Evolutionary conservation across 2,329 filamentous ascomycete genomes (phyloP).

Genomic region (Catunica adiposa): DNA sequence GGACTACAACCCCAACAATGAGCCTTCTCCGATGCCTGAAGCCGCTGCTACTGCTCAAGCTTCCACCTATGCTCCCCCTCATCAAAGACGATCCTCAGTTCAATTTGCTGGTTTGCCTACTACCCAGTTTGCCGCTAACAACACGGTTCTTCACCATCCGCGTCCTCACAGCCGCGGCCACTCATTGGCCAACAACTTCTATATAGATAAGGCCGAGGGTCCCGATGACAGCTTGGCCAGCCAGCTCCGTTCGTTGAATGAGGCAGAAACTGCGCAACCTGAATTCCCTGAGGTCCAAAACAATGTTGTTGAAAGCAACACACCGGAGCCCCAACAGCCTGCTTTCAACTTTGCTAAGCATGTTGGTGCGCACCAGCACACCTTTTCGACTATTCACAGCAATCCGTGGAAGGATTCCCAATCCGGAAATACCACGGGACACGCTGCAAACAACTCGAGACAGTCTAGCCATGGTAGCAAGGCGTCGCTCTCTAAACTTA

Average conservation of each 20-base stretch:
- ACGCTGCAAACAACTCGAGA: not conserved
- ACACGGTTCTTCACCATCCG: conserved; percentile 49
- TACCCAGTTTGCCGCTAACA: conserved; percentile 31
- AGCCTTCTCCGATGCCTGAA: conserved; percentile 20
- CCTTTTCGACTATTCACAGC: conserved; percentile 35
- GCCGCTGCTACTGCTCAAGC: conserved; percentile 12
- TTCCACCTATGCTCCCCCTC: conserved; percentile 19
- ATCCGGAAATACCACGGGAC: conserved; percentile 21
- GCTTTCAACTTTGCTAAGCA: conserved; percentile 31
- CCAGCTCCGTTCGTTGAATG: conserved; percentile 26
- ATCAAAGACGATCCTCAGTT: conserved; percentile 29
- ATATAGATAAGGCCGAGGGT: conserved; percentile 31
- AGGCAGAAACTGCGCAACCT: conserved; percentile 24
- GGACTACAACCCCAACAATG: conserved; percentile 52
- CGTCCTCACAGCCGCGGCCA: conserved; percentile 59
- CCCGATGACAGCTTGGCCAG: conserved; percentile 24
- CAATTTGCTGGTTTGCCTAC: conserved; percentile 30
- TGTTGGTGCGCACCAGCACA: conserved; percentile 34
- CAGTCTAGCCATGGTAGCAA: conserved; percentile 48
- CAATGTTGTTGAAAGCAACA: conserved; percentile 50
- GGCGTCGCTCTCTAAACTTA: conserved; percentile 60
- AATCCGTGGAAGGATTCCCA: conserved; percentile 46
- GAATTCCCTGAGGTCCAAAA: conserved; percentile 49
- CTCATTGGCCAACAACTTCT: conserved; percentile 52
- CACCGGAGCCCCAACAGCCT: conserved; percentile 46